These are phyloP conservation scores for Diaporthe sp. DNA, from an alignment of 2,329 filamentous ascomycete genomes.

Conservation along the genomic window DNA sequence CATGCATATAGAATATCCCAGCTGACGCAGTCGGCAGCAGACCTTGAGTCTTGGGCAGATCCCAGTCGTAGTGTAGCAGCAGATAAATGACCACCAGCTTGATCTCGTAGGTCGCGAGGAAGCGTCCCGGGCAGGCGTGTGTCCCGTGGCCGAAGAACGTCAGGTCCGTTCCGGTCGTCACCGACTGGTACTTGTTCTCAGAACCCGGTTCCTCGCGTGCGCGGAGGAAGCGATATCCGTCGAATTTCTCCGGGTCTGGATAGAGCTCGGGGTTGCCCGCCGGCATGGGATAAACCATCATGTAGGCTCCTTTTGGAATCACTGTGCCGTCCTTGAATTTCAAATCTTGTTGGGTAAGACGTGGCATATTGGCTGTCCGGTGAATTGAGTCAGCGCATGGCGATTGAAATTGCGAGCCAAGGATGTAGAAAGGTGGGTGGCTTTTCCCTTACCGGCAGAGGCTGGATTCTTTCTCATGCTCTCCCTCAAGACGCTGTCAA, in stretches of 20 bases:
- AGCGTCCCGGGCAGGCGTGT: conserved; percentile 58
- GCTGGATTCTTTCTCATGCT: conserved; percentile 46
- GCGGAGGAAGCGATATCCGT: conserved; percentile 58
- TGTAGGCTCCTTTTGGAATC: conserved; percentile 24
- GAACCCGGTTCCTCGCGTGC: conserved; percentile 48
- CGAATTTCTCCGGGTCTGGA: conserved; percentile 54
- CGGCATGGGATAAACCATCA: conserved; percentile 13
- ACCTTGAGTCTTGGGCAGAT: conserved; percentile 48
- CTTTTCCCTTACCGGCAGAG: conserved; percentile 49
- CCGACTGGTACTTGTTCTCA: conserved; percentile 44
- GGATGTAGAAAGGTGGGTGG: neutral
- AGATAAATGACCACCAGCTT: conserved; percentile 51
- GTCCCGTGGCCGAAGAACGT: conserved; percentile 55
- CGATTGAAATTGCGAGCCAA: neutral
- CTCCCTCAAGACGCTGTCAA: conserved; percentile 52
- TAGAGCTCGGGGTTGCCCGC: conserved; percentile 48
- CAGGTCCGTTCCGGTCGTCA: conserved; percentile 43
- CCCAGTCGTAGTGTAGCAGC: conserved; percentile 48
- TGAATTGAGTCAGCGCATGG: neutral
- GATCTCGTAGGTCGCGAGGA: conserved; percentile 56
- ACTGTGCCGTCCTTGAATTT: conserved; percentile 21
- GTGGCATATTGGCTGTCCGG: conserved; percentile 27
- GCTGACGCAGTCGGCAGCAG: neutral
- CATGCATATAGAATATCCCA: neutral
- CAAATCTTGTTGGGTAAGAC: conserved; percentile 10